These are phyloP conservation scores for Agroathelia rolfsii DNA, from an alignment of 1,284 basidiomycete species.

Conservation along the genomic window DNA sequence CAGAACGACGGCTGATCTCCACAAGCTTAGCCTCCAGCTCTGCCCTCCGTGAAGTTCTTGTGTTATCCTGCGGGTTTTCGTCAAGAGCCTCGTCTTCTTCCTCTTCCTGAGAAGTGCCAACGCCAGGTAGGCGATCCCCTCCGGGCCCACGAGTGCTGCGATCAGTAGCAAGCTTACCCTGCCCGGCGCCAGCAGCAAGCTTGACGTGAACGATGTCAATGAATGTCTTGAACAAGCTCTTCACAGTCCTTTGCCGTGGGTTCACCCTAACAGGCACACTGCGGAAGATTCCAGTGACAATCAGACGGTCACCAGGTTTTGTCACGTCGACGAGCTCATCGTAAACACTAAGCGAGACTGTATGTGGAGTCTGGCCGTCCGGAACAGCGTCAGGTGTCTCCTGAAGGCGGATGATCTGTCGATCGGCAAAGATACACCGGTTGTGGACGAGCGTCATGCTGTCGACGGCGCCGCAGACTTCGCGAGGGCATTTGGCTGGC, in stretches of 20 bases:
- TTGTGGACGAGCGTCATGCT: slow-evolving; percentile 96
- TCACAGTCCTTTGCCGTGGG: slow-evolving; percentile 84
- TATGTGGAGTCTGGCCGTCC: slow-evolving; percentile 97
- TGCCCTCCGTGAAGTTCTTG: slow-evolving; percentile 39
- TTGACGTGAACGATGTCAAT: slow-evolving; percentile 92
- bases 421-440: slow-evolving; percentile 90
- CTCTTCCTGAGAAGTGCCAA: slow-evolving; percentile 75
- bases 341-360: slow-evolving; percentile 91
- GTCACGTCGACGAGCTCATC: slow-evolving; percentile 93
- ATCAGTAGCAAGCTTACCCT: slow-evolving; percentile 71
- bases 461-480: slow-evolving; percentile 80
- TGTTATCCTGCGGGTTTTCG: slow-evolving; percentile 26
- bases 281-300: slow-evolving; percentile 91
- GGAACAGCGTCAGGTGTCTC: slow-evolving; percentile 97
- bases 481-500: slow-evolving; percentile 84
- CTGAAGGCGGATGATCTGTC: slow-evolving; percentile 91
- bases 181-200: slow-evolving; percentile 60
- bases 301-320: slow-evolving; percentile 91
- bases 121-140: slow-evolving; percentile 60
- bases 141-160: slow-evolving; percentile 68
- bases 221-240: slow-evolving; percentile 95
- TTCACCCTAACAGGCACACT: slow-evolving; percentile 92
- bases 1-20: slow-evolving; percentile 64
- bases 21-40: slow-evolving; percentile 44
- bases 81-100: slow-evolving; percentile 39